Evolutionary conservation across 306 rosid genomes (phyloP).

Genomic region (Cucurbita pepo): DNA sequence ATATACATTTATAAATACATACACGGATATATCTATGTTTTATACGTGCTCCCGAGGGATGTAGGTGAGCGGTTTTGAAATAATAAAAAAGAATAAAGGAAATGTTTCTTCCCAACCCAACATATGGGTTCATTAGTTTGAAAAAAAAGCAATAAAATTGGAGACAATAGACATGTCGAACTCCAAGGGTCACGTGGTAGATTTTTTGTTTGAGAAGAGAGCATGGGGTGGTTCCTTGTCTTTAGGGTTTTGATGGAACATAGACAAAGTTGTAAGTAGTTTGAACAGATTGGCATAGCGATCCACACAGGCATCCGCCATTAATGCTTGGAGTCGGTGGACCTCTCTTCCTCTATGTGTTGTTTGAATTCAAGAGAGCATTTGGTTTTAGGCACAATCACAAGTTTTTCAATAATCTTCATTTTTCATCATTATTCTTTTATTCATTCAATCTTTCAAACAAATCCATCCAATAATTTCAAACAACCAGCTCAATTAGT

Average conservation of each 20-base stretch:
- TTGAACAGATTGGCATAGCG: neutral
- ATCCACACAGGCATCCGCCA: neutral
- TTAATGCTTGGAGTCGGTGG: neutral
- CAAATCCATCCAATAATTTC: too few species aligned
- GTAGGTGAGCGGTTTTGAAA: neutral
- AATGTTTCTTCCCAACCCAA: constrained; percentile 36
- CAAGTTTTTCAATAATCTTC: too few species aligned
- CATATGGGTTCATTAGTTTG: constrained; percentile 21
- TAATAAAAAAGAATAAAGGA: neutral
- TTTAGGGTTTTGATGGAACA: neutral
- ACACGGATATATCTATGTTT: neutral
- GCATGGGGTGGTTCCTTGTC: neutral
- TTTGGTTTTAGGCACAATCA: neutral
- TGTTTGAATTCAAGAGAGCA: neutral
- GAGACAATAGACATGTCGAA: neutral
- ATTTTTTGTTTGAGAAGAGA: neutral
- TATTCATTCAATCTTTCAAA: too few species aligned
- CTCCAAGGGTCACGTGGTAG: neutral
- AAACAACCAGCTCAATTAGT: too few species aligned
- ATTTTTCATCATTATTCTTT: too few species aligned
- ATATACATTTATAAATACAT: too few species aligned
- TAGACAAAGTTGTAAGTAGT: neutral
- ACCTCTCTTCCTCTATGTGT: neutral
- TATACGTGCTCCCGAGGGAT: too few species aligned
- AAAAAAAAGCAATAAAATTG: neutral